A percentile compares a stretch with the other conserved stretches of the same genome.
Conservation (phyloP, 2,329 filamentous ascomycete genomes). For the Coniochaeta sp. region DNA sequence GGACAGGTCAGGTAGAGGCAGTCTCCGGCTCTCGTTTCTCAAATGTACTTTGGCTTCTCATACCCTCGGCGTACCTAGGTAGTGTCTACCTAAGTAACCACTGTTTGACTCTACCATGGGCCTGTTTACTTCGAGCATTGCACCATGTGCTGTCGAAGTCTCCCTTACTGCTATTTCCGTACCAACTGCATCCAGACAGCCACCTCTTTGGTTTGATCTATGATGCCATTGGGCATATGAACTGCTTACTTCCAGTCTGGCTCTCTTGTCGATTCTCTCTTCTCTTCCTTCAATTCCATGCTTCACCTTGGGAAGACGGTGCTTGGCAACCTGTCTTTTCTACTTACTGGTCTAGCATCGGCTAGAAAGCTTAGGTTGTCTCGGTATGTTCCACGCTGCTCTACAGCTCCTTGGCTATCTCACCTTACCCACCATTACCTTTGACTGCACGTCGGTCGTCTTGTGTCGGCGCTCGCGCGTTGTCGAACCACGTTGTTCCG, state of each 20-base stretch:
- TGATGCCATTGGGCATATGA: conserved; percentile 1
- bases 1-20: not conserved
- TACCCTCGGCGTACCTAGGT: not conserved
- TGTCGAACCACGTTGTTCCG: not conserved
- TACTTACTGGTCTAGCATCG: not conserved
- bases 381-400: not conserved
- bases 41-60: not conserved
- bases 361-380: not conserved
- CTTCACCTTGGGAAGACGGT: not conserved
- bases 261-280: not conserved
- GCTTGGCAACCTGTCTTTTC: not conserved
- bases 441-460: not conserved
- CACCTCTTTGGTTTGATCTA: not conserved
- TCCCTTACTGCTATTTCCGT: not conserved
- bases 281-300: not conserved
- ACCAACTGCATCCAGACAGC: not conserved
- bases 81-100: not conserved
- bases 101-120: not conserved
- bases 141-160: not conserved
- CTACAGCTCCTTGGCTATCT: not conserved
- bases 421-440: not conserved
- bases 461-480: not conserved
- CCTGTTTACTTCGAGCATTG: no score
- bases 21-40: not conserved
- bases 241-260: not conserved